Percentiles rank a stretch among this genome's conserved stretches.
phyloP scores from a whole-genome alignment of 495 filamentous ascomycete species.

The Polyplosphaeria fusca region DNA sequence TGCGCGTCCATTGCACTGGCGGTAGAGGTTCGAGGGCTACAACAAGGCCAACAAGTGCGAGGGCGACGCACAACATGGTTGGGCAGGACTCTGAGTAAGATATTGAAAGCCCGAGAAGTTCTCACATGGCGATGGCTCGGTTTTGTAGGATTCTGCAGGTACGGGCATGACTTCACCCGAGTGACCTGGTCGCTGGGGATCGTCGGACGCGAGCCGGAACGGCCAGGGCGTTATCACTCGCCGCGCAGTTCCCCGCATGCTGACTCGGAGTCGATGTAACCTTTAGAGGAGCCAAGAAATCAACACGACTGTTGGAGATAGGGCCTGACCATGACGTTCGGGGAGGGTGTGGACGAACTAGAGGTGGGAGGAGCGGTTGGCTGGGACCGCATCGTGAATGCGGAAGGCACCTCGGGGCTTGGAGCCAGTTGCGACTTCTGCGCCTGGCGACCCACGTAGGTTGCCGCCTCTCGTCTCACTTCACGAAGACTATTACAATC shows the following conservation, averaged over 20 bases:
- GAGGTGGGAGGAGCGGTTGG: too few relatives aligned
- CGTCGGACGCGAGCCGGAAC: conserved; percentile 6
- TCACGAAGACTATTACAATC: too few relatives aligned
- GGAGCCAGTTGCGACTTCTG: too few relatives aligned
- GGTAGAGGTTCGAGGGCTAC: conserved; percentile 21
- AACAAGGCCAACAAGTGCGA: conserved; percentile 5
- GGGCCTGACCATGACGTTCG: too few relatives aligned
- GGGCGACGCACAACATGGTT: conserved; percentile 1
- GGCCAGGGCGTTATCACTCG: conserved; percentile 13
- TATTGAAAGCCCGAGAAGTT: background rate
- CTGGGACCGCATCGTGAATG: too few relatives aligned
- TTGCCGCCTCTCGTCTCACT: too few relatives aligned
- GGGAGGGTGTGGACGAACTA: too few relatives aligned
- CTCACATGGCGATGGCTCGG: background rate
- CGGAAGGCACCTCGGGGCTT: too few relatives aligned
- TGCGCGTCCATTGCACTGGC: conserved; percentile 24
- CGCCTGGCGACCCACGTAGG: too few relatives aligned
- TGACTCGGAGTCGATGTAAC: conserved; percentile 19
- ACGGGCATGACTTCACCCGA: conserved; percentile 7
- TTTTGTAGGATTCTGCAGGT: conserved; percentile 21
- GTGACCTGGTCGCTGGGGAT: background rate
- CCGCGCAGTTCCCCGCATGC: conserved; percentile 22
- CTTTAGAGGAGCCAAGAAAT: conserved; percentile 6
- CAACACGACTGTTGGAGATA: too few relatives aligned
- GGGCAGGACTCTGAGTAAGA: background rate